phyloP scores from a whole-genome alignment of 2,329 filamentous ascomycete genomes.

The Hymenoscyphus fructigenus region DNA sequence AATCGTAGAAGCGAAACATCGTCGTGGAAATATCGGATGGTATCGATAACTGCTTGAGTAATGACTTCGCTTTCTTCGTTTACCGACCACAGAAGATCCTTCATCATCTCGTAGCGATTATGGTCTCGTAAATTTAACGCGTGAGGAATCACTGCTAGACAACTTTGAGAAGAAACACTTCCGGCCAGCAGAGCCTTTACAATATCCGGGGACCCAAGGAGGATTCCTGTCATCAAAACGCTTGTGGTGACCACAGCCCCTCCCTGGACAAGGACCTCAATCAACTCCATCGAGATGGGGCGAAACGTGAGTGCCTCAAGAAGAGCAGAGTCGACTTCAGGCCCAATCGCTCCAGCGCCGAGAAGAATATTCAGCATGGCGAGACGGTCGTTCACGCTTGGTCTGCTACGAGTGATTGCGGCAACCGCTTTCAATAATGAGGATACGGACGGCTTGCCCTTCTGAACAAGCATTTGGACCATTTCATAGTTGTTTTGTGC shows the following conservation, averaged over 20 bases:
- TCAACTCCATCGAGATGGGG: conserved; percentile 14
- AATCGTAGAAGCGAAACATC: conserved; percentile 51
- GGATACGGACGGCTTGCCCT: conserved; percentile 19
- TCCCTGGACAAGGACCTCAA: conserved; percentile 20
- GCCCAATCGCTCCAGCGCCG: conserved; percentile 19
- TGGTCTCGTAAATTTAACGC: conserved; percentile 47
- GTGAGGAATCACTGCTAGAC: conserved; percentile 42
- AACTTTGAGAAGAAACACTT: conserved; percentile 6
- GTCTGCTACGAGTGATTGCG: conserved; percentile 17
- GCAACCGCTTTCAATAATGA: conserved; percentile 20
- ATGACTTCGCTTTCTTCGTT: conserved; percentile 42
- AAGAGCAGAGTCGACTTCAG: conserved; percentile 19
- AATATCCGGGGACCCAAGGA: conserved; percentile 15
- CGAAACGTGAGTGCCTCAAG: conserved; percentile 8
- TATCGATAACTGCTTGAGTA: conserved; percentile 43
- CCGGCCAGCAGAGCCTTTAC: conserved; percentile 14
- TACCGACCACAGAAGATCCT: conserved; percentile 47
- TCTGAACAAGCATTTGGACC: conserved; percentile 17
- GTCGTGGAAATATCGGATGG: conserved; percentile 45
- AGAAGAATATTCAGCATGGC: conserved; percentile 20
- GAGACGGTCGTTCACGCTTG: conserved; percentile 6
- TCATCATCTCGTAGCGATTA: conserved; percentile 47
- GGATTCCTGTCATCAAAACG: conserved; percentile 14
- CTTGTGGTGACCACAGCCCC: conserved; percentile 14
- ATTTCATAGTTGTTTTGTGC: conserved; percentile 15